Evolutionary conservation across 768 basidiomycete species (phyloP).

Genomic region (Rhodotorula taiwanensis): DNA sequence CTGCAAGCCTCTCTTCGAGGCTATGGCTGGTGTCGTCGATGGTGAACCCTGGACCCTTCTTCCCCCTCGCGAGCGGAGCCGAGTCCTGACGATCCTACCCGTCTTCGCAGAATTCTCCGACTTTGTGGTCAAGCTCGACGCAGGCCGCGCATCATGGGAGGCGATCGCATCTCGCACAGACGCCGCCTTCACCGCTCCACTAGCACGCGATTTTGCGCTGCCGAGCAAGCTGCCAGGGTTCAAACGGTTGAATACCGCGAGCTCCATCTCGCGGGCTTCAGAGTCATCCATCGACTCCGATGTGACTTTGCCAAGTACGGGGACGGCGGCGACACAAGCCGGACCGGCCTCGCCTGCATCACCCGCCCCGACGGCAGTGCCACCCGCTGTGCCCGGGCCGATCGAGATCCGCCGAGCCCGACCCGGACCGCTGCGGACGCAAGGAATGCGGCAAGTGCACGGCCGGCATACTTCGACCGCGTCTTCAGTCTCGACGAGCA

Average conservation of each 20-base stretch:
- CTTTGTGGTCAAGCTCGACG: conserved; percentile 61
- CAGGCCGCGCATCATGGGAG: conserved; percentile 67
- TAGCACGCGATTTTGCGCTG: conserved; percentile 5
- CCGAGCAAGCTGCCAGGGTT: conserved; percentile 9
- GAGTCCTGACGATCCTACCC: background rate
- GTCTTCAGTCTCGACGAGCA: conserved; percentile 18
- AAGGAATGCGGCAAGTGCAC: conserved; percentile 1
- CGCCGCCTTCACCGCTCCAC: conserved; percentile 19
- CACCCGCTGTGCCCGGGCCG: conserved; percentile 9
- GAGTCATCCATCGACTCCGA: too few relatives aligned
- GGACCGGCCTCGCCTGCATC: too few relatives aligned
- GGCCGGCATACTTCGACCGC: conserved; percentile 18
- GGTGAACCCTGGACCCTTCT: conserved; percentile 49
- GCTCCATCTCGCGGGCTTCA: too few relatives aligned
- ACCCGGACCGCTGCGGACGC: conserved; percentile 9
- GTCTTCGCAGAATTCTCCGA: conserved; percentile 55
- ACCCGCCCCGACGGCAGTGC: background rate
- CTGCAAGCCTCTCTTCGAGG: conserved; percentile 72
- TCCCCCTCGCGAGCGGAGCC: background rate
- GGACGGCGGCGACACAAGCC: too few relatives aligned
- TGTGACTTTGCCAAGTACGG: too few relatives aligned
- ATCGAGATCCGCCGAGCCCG: conserved; percentile 4
- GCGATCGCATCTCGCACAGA: conserved; percentile 40
- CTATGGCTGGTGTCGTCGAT: conserved; percentile 65
- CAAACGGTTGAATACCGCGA: background rate